phyloP scores from a whole-genome alignment of 129 eudicot genomes.

The Silybum marianum region DNA sequence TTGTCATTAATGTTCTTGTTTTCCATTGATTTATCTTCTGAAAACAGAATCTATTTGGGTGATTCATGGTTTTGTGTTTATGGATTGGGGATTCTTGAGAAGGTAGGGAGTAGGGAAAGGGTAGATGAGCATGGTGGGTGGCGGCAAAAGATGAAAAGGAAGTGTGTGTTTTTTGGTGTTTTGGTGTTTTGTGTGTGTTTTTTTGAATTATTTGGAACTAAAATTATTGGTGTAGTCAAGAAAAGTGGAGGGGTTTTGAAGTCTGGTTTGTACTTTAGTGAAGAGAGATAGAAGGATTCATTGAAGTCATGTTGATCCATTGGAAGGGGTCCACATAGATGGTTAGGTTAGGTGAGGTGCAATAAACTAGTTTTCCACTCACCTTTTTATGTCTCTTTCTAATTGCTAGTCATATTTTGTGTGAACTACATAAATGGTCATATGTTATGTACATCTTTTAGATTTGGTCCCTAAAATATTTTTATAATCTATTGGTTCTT shows the following conservation, averaged over 20 bases:
- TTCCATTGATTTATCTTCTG: constrained; percentile 34
- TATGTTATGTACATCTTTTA: neutral
- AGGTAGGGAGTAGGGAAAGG: constrained; percentile 32
- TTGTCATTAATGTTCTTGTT: neutral
- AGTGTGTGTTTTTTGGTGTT: constrained; percentile 17
- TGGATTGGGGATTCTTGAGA: constrained; percentile 3
- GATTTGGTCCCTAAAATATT: neutral
- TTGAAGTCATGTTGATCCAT: constrained; percentile 25
- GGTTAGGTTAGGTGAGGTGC: constrained; percentile 32
- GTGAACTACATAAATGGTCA: constrained; percentile 2
- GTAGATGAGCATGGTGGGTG: constrained; percentile 29
- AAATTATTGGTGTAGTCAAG: constrained; percentile 15
- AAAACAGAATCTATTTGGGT: neutral
- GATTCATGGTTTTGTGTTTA: constrained; percentile 37
- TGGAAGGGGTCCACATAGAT: constrained; percentile 10
- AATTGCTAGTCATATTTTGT: neutral
- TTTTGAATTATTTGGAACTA: constrained; percentile 28
- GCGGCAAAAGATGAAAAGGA: constrained; percentile 28
- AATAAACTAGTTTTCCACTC: constrained; percentile 12
- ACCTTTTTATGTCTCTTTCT: neutral
- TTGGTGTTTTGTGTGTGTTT: constrained; percentile 16
- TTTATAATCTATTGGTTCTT: neutral
- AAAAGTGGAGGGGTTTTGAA: constrained; percentile 30
- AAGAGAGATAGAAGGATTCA: constrained; percentile 2
- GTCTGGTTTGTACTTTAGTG: constrained; percentile 24